phyloP scores from a whole-genome alignment of 2,329 filamentous ascomycete species.

The Arachnomyces sp. region DNA sequence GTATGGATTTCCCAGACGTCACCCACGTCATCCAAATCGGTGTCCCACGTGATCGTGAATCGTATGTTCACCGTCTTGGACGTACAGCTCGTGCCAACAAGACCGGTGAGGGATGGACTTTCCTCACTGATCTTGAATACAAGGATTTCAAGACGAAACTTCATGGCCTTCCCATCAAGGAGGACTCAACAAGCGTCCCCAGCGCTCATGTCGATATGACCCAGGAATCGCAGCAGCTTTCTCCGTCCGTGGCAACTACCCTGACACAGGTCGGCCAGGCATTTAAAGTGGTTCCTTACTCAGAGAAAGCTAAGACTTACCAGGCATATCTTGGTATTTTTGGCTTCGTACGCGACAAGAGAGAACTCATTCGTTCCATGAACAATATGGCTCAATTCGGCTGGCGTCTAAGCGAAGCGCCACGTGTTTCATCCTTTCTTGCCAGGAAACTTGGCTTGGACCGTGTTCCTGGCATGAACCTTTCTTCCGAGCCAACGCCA shows the following conservation, averaged over 20 bases:
- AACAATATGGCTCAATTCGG: slow-evolving; percentile 40
- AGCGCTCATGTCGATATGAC: slow-evolving; percentile 30
- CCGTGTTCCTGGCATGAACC: slow-evolving; percentile 19
- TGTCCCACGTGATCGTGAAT: slow-evolving; percentile 56
- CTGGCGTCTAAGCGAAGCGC: slow-evolving; percentile 40
- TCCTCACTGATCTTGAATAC: slow-evolving; percentile 48
- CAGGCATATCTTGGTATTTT: slow-evolving; percentile 43
- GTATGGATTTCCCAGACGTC: slow-evolving; percentile 76
- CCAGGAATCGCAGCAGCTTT: slow-evolving; percentile 14
- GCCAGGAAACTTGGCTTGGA: slow-evolving; percentile 24
- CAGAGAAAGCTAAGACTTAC: slow-evolving; percentile 44
- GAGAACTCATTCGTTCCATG: slow-evolving; percentile 34
- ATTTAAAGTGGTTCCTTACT: slow-evolving; percentile 5
- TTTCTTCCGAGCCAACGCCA: slow-evolving; percentile 7
- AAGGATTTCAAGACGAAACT: slow-evolving; percentile 43
- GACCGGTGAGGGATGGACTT: slow-evolving; percentile 54
- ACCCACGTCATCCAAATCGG: slow-evolving; percentile 73
- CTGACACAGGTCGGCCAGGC: slow-evolving; percentile 32
- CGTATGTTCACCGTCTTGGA: slow-evolving; percentile 70
- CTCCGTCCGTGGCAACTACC: slow-evolving; percentile 10
- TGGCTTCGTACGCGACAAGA: slow-evolving; percentile 18
- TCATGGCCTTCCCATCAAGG: slow-evolving; percentile 48
- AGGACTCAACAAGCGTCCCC: slow-evolving; percentile 39
- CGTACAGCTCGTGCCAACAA: slow-evolving; percentile 65
- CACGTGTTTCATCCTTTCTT: slow-evolving; percentile 19